Base-by-base conservation (phyloP, 495 filamentous ascomycete genomes). In the Xylaria scruposa region DNA sequence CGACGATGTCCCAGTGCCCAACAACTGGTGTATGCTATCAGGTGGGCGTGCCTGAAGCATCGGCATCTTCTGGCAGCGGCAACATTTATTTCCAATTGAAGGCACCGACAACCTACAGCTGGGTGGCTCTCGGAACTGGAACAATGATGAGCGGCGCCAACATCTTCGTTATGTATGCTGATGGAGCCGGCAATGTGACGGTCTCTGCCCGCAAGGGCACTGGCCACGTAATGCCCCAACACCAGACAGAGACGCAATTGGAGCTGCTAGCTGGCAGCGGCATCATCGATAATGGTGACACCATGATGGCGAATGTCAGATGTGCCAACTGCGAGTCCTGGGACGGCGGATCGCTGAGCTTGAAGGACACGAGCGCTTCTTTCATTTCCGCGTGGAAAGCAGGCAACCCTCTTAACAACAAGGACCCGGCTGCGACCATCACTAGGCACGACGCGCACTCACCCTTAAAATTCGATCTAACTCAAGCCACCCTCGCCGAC, bases 371-470 rank as follows among this genome's bases (percentile, higher is more conserved):
- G 1, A 78, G 74, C 8, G 85, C 86, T 24, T 74, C 80, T 15
- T 95, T 92, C 88, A 91, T 97, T 72, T 91, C 85, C 75, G 91
- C 90, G 2, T 85, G 86, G 78, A 89, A 88, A 67, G 74, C 78
- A 15, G 91, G 94, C 5, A 76, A 79, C 0, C 73, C 90, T 1
- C 75, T 95, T 58, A 82, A 87, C 44, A 88, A 89, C 13, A 82
- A 85, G 13, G 84, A 84, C 65, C 53, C 74, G 3, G 79, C 78
- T 8, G 88, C 85, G 0, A 68, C 61, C 17, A 89, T 97, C 69
- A 40, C 51, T 10, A 82, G 90, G 68, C 94, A 97, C 78, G 86
- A 89, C 73, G 78, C 74, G 26, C 78, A 84, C 31, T 82, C 84
- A 0, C 53, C 71, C n/a, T 92, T 91, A 75, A 71, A 66, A 0